A percentile compares a stretch with the other conserved stretches of the same genome.
Conservation (phyloP, 352 stramenopile genomes). For the Globisporangium acanthophoron region DNA sequence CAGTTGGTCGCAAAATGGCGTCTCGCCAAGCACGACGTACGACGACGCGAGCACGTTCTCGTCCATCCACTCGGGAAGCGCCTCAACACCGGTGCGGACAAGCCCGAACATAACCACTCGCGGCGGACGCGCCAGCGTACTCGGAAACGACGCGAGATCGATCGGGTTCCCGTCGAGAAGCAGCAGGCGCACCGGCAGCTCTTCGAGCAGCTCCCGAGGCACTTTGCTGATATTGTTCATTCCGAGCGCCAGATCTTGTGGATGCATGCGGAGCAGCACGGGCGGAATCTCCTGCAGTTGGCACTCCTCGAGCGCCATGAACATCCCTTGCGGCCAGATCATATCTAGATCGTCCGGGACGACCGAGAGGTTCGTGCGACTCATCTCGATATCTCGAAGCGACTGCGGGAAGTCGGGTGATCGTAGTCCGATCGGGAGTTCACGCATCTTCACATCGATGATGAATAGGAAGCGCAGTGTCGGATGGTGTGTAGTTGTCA, state of each 20-base stretch:
- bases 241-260: constrained; percentile 4
- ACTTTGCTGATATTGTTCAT: constrained; percentile 2
- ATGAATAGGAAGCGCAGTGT: constrained; percentile 7
- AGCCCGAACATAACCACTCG: background rate
- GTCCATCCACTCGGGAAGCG: constrained; percentile 1
- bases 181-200: background rate
- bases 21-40: background rate
- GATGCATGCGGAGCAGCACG: background rate
- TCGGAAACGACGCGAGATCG: background rate
- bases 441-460: constrained; percentile 6
- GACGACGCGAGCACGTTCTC: background rate
- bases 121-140: background rate
- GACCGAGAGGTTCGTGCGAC: constrained; percentile 1
- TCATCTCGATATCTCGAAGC: constrained; percentile 6
- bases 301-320: constrained; percentile 1
- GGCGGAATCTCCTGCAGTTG: background rate
- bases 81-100: background rate
- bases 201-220: background rate
- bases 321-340: constrained; percentile 4
- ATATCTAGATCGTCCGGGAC: constrained; percentile 4
- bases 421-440: constrained; percentile 10
- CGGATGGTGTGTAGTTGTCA: constrained; percentile 9
- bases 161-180: constrained; percentile 14
- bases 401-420: constrained; percentile 5
- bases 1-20: constrained; percentile 4